Conservation (phyloP, 129 eudicot genomes). For the Dittrichia graveolens region DNA sequence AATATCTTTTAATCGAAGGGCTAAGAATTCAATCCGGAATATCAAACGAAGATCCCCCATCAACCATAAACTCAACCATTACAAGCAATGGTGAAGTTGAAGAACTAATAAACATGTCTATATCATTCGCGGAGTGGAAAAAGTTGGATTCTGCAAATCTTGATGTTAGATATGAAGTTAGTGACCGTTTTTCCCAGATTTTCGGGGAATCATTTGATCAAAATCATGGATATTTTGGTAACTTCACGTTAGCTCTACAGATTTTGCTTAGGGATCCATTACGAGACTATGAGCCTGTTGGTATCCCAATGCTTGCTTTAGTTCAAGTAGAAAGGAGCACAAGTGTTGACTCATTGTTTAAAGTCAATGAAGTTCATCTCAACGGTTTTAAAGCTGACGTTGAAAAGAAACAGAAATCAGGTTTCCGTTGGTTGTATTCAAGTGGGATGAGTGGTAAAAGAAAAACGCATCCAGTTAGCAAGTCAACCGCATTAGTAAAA, state of each 20-base stretch:
- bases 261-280: constrained; percentile 53
- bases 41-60: constrained; percentile 53
- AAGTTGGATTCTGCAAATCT: constrained; percentile 25
- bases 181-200: no score
- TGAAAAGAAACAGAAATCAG: constrained; percentile 46
- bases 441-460: constrained; percentile 52
- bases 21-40: constrained; percentile 66
- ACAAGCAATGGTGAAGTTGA: constrained; percentile 33
- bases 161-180: no score
- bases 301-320: constrained; percentile 49
- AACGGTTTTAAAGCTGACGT: constrained; percentile 48
- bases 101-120: constrained; percentile 43
- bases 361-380: constrained; percentile 48
- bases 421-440: constrained; percentile 63
- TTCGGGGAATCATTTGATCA: background rate
- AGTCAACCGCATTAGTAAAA: constrained; percentile 44
- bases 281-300: constrained; percentile 50
- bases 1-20: constrained; percentile 63
- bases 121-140: constrained; percentile 45
- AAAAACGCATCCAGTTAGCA: constrained; percentile 22
- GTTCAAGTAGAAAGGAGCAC: constrained; percentile 39
- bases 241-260: constrained; percentile 38
- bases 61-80: constrained; percentile 26
- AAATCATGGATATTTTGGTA: constrained; percentile 20
- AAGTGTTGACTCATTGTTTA: constrained; percentile 38